Conservation (phyloP, 1,139 yeast species). For the Kluyveromyces sp. region DNA sequence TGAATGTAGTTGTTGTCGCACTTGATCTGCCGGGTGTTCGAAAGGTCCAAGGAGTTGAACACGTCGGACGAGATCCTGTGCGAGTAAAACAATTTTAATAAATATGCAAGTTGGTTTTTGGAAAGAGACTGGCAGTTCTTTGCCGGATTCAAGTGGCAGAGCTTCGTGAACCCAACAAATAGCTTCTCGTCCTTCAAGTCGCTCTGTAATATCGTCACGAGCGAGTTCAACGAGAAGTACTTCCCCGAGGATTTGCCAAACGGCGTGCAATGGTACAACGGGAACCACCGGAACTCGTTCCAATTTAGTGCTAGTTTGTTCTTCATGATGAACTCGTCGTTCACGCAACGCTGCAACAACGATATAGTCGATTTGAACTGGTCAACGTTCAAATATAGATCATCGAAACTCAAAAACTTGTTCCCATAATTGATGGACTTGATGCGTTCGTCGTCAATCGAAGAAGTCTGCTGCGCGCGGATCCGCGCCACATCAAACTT, state of each 20-base stretch:
- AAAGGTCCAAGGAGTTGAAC: constrained; percentile 29
- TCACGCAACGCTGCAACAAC: constrained; percentile 28
- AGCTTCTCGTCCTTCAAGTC: constrained; percentile 32
- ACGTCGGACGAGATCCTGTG: constrained; percentile 33
- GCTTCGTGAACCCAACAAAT: constrained; percentile 22
- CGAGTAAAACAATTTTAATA: constrained; percentile 29
- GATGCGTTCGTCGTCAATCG: constrained; percentile 29
- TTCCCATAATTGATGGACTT: constrained; percentile 35
- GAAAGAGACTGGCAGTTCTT: constrained; percentile 27
- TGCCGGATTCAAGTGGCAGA: constrained; percentile 23
- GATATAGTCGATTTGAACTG: constrained; percentile 30
- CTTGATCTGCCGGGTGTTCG: constrained; percentile 23
- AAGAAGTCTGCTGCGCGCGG: constrained; percentile 6
- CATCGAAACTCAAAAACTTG: constrained; percentile 34
- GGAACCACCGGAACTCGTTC: constrained; percentile 26
- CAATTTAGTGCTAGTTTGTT: constrained; percentile 30
- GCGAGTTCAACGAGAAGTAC: constrained; percentile 27
- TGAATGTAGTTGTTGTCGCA: constrained; percentile 29
- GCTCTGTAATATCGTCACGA: constrained; percentile 32
- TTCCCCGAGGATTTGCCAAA: constrained; percentile 14
- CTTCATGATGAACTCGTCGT: constrained; percentile 25
- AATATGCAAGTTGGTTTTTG: constrained; percentile 29
- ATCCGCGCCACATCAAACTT: constrained; percentile 30
- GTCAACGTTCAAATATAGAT: constrained; percentile 25
- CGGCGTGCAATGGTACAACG: constrained; percentile 24